Evolutionary conservation across 345 rosid genomes (phyloP), one percentile per base, ranked within the genome.

Genomic region (thale cress (Arabidopsis thaliana)): DNA sequence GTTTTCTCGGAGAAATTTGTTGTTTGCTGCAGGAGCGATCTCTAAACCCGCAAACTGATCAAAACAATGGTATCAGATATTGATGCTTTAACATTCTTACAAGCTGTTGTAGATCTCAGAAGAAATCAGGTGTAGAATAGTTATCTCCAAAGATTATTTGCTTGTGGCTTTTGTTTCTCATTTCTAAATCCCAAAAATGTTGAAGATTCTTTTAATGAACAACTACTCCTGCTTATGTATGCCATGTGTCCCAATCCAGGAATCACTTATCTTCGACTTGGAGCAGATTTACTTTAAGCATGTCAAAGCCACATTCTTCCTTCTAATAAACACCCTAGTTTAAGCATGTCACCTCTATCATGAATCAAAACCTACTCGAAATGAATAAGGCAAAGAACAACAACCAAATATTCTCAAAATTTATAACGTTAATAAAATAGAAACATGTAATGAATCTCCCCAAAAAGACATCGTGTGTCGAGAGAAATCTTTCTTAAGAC

Each of bases 1-100:
- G 98, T 95, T 90, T 77, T 95, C 97, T 20, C 82, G 90, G 66
- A 86, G 98, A 76, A 95, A 92, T 79, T 82, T 95, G 51, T 85
- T 92, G 51, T 92, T 95, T 73, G 97, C 91, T 5, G 93, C 97
- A 6, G 99, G 96, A 38, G 91, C 80, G 28, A 83, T 90, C 63
- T 86, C 93, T 24, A 92, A 86, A 81, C 83, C 76, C 12, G 59
- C 22, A 22, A 67, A 64, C 78, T 78, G 70, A 78, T 59, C 24
- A 64, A 69, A 64, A 5, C 32, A 34, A 61, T 60, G 62, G n/a
- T 42, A 42, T 13, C 5, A n/a, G 62, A 52, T 22, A 22, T 51
- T 16, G 1, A 8, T 74, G 30, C 57, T 64, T 12, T 32, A 2
- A 14, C 58, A 48, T 25, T 65, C 50, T 65, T 65, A 45, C 5